Evolutionary conservation across 345 rosid species (phyloP), one percentile per base, ranked within the genome.

Genomic region (Kandelia obovata): DNA sequence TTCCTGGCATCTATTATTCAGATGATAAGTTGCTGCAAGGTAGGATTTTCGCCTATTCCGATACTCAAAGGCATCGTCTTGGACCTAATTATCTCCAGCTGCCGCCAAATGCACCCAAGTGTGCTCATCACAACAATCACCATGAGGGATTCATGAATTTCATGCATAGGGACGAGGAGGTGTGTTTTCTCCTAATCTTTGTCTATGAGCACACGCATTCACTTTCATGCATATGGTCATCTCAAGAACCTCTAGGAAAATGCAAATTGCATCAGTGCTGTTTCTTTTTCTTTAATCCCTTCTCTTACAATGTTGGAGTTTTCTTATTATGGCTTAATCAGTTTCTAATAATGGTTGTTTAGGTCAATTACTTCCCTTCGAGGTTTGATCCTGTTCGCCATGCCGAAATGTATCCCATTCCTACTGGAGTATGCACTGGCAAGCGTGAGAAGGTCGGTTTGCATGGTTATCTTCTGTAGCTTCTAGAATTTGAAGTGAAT

Each of bases 101-200:
- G 27, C 79, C 75, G 27, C 64, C 49, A 30, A 76, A 76, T 71
- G 79, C 79, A 35, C 79, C 79, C 16, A 76, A 76, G 26, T 71
- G 68, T 46, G 58, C 68, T 67, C 72, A 76, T 71, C 79, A 76
- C 63, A 76, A 71, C 65, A 76, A 71, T 71, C 75, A 76, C 64
- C 64, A 71, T 57, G 79, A 76, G 16, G 79, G 79, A 66, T 65
- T 61, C 58, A 76, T 76, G 79, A 76, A 76, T 31, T 71, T 76
- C 34, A 76, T 76, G 79, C 79, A 76, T 3, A 76, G 75, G 68
- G 79, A 76, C 26, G 75, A 76, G 51, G 79, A 76, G 75, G 79
- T 76, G 65, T 25, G 61, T 6, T 10, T 4, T 51, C 60, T 32
- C 21, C 6, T 60, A 51, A 28, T 61, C 61, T 21, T 21, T 52